Evolutionary conservation across 192 early-diverging fungal genomes (phyloP), one percentile per base, ranked within the genome.

Genomic region (Coemansia reversa): DNA sequence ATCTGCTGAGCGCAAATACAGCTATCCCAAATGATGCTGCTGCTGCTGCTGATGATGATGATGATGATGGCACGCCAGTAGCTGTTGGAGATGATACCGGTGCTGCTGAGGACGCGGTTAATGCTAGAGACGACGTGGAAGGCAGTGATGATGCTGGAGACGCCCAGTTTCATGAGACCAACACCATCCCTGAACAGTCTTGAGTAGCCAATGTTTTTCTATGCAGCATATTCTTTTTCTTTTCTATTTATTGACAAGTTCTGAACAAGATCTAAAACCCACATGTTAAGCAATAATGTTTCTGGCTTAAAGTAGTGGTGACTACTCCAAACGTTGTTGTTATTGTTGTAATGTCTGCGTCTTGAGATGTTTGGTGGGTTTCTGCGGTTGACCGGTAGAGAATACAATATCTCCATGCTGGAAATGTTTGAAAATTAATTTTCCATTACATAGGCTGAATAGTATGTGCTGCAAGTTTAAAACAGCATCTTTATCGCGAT

Each of bases 161-260:
- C 18, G 72, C 74, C 53, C 68, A 80, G 51, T 74, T 80, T 68
- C 72, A 74, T 62, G 77, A 74, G 51, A 72, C 65, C 33, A 35
- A 3, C 30, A 53, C 11, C 23, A 22, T 14, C 8, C 14, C 51
- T 23, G 23, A 28, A 53, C 51, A 53, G 22, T 11, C 23, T 27
- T 22, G 51, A 24, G 22, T 53, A 53, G 51, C 33, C 8, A 35
- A 25, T 48, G 48, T 24, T 6, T 47, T 14, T 60, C 12, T 48
- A 32, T 14, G 11, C 28, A 32, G 12, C 14, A 29, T 32, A 7
- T 4, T 24, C 22, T 60, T 60, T 27, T 23, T 16, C 23, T 14
- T 16, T 50, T 57, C 29, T 24, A 39, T 56, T 56, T 29, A 47
- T 60, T 27, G 27, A 27, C 27, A 27, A 27, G 3, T 27, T 3